Evolutionary conservation across 129 eudicot species (phyloP).

Genomic region (Flaveria ramosissima): DNA sequence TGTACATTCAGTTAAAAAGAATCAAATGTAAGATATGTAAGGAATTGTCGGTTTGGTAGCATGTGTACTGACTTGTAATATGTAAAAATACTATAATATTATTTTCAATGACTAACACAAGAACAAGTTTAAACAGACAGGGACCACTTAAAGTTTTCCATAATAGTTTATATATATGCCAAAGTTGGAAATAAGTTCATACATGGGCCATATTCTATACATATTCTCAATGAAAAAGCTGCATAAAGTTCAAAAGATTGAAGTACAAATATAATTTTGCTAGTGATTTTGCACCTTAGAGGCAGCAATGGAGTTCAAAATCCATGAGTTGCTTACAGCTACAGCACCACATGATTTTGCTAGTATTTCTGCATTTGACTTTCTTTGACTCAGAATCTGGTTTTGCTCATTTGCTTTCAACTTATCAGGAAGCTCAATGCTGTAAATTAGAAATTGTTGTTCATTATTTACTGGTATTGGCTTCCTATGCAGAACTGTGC

Average conservation of each 20-base stretch:
- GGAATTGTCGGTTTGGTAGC: conserved; percentile 27
- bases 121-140: conserved; percentile 11
- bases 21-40: conserved; percentile 29
- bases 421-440: conserved; percentile 69
- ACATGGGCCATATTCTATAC: conserved; percentile 25
- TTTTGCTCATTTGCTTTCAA: conserved; percentile 36
- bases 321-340: conserved; percentile 83
- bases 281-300: conserved; percentile 49
- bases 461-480: conserved; percentile 51
- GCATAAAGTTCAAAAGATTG: background rate
- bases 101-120: conserved; percentile 13
- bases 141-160: background rate
- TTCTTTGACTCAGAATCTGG: conserved; percentile 42
- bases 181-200: background rate
- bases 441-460: conserved; percentile 53
- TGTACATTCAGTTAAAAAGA: conserved; percentile 24
- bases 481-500: conserved; percentile 73
- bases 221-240: background rate
- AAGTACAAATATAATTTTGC: background rate
- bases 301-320: conserved; percentile 80
- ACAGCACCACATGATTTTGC: conserved; percentile 62
- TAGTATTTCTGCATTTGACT: conserved; percentile 59
- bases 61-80: conserved; percentile 29
- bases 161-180: background rate
- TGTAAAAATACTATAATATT: conserved; percentile 20